Evolutionary conservation across 1,139 yeast genomes (phyloP).

Genomic region (Torulaspora globosa): DNA sequence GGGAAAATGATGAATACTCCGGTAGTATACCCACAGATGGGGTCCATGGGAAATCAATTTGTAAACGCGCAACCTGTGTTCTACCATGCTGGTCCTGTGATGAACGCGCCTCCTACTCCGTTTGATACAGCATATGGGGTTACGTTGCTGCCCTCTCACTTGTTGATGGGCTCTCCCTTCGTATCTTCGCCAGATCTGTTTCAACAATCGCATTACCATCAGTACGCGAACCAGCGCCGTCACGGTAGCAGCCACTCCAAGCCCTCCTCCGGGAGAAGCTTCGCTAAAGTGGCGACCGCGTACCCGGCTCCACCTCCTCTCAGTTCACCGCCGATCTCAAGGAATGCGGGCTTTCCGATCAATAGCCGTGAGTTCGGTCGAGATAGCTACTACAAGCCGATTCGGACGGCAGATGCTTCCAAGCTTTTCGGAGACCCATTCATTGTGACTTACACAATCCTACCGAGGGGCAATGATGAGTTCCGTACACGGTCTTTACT

Average conservation of each 20-base stretch:
- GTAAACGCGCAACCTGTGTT: slow-evolving; percentile 13
- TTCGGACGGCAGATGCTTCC: slow-evolving; percentile 8
- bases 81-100: slow-evolving; percentile 13
- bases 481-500: slow-evolving; percentile 34
- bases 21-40: slow-evolving; percentile 11
- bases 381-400: slow-evolving; percentile 9
- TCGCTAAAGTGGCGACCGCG: slow-evolving; percentile 10
- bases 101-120: slow-evolving; percentile 45
- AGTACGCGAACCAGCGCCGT: slow-evolving; percentile 14
- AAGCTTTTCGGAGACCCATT: slow-evolving; percentile 23
- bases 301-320: slow-evolving; percentile 15
- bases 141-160: slow-evolving; percentile 67
- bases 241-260: slow-evolving; percentile 25
- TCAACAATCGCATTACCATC: slow-evolving; percentile 28
- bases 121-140: slow-evolving; percentile 53
- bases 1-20: slow-evolving; percentile 10
- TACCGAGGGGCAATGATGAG: slow-evolving; percentile 35
- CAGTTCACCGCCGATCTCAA: slow-evolving; percentile 13
- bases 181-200: slow-evolving; percentile 43
- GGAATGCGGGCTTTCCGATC: slow-evolving; percentile 9
- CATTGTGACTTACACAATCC: slow-evolving; percentile 24
- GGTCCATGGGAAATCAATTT: slow-evolving; percentile 12
- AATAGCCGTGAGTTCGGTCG: slow-evolving; percentile 8
- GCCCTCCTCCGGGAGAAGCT: slow-evolving; percentile 14
- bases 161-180: slow-evolving; percentile 65